Percentiles rank a stretch among this genome's conserved stretches.
These are phyloP conservation scores for Amanita subjunquillea DNA, from an alignment of 768 basidiomycete genomes.

Conservation along the genomic window DNA sequence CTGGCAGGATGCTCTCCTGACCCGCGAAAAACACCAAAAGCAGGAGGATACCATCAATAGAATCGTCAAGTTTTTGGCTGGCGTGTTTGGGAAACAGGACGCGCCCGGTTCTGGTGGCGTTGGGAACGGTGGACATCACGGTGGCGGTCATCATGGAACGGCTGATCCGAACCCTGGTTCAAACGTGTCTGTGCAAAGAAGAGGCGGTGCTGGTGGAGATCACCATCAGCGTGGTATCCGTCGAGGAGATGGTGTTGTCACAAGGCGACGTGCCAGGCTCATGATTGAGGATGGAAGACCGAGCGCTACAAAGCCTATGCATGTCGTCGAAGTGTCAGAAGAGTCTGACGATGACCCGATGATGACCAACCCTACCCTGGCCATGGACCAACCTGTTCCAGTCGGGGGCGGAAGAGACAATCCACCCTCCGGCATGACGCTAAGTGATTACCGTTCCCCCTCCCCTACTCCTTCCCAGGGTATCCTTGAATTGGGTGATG, in stretches of 20 bases:
- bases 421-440: background rate
- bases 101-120: slow-evolving; percentile 20
- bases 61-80: slow-evolving; percentile 90
- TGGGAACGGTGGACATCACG: slow-evolving; percentile 18
- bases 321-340: background rate
- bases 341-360: background rate
- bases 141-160: slow-evolving; percentile 14
- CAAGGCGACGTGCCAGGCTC: slow-evolving; percentile 41
- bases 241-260: slow-evolving; percentile 25
- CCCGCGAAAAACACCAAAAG: slow-evolving; percentile 75
- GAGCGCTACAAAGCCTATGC: background rate
- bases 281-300: slow-evolving; percentile 50
- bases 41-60: slow-evolving; percentile 95
- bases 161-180: slow-evolving; percentile 16
- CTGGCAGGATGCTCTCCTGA: slow-evolving; percentile 85
- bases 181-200: background rate
- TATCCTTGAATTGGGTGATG: background rate
- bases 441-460: slow-evolving; percentile 4
- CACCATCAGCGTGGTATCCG: background rate
- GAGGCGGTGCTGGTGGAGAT: background rate
- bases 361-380: background rate
- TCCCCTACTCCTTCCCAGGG: background rate
- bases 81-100: slow-evolving; percentile 66
- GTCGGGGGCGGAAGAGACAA: background rate
- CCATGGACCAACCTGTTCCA: background rate